These are phyloP conservation scores for Raphanus sativus DNA, from an alignment of 345 rosid species.

Conservation along the genomic window DNA sequence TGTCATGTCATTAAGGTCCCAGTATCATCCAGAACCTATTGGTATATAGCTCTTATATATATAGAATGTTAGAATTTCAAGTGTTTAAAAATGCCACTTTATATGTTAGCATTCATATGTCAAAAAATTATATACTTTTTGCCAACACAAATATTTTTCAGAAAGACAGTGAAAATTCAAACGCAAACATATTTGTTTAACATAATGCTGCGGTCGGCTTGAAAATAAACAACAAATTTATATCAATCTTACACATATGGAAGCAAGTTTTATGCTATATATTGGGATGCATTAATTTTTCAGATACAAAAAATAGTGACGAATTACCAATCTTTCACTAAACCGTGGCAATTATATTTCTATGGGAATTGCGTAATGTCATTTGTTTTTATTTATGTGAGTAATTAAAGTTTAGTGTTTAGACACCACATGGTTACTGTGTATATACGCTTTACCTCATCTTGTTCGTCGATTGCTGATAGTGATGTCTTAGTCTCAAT, in stretches of 20 bases:
- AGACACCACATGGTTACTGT: neutral
- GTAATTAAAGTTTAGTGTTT: neutral
- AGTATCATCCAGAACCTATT: neutral
- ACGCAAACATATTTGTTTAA: neutral
- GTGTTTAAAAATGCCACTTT: neutral
- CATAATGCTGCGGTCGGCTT: neutral
- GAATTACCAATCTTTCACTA: neutral
- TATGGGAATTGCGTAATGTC: neutral
- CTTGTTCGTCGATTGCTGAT: constrained; percentile 33
- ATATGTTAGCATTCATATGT: neutral
- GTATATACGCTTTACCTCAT: constrained; percentile 19
- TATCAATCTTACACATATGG: neutral
- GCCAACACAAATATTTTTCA: neutral
- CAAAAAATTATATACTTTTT: neutral
- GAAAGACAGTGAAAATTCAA: neutral
- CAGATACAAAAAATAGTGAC: neutral
- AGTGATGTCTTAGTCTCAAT: constrained; percentile 23
- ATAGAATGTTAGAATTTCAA: neutral
- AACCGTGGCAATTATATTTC: neutral
- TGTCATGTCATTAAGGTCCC: neutral
- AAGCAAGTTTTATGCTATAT: neutral
- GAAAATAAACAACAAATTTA: neutral
- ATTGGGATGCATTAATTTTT: neutral
- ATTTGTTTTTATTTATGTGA: neutral
- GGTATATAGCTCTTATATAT: neutral